A percentile compares a stretch with the other conserved stretches of the same genome.
phyloP scores from a whole-genome alignment of 2,329 filamentous ascomycete species.

The Graphilbum ipis-grandicollis region DNA sequence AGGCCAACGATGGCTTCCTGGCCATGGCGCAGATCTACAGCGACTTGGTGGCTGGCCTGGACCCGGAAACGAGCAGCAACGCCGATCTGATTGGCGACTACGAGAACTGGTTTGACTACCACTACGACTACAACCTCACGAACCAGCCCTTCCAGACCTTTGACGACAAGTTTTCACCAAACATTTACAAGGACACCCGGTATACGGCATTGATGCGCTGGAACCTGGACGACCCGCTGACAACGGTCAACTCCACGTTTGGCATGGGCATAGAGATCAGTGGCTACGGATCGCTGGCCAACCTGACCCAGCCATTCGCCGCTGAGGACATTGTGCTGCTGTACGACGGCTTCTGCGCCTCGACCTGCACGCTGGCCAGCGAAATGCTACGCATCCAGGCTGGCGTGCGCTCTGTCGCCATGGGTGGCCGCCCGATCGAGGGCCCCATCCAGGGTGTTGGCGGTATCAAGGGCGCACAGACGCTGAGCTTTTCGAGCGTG shows the following conservation, averaged over 20 bases:
- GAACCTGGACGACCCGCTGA: conserved; percentile 27
- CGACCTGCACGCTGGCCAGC: conserved; percentile 15
- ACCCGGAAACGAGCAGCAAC: conserved; percentile 26
- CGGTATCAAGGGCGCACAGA: conserved; percentile 40
- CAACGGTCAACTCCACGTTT: conserved; percentile 20
- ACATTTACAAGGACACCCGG: conserved; percentile 26
- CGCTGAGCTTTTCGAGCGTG: conserved; percentile 1
- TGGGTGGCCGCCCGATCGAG: conserved; percentile 41
- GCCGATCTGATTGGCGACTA: conserved; percentile 2
- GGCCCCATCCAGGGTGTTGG: conserved; percentile 44
- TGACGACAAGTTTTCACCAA: conserved; percentile 24
- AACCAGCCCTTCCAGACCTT: conserved; percentile 31
- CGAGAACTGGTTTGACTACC: conserved; percentile 25
- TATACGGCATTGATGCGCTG: conserved; percentile 36
- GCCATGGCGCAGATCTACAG: conserved; percentile 25
- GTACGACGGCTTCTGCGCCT: conserved; percentile 19
- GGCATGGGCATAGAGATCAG: conserved; percentile 25
- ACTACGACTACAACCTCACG: conserved; percentile 29
- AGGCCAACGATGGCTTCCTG: conserved; percentile 18
- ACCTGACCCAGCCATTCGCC: conserved; percentile 33
- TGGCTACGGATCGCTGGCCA: conserved; percentile 28
- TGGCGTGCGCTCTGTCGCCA: conserved; percentile 37
- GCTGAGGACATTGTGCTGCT: conserved; percentile 40
- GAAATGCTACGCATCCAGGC: conserved; percentile 14
- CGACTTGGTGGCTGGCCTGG: conserved; percentile 22